These are phyloP conservation scores for Aaosphaeria arxii DNA, from an alignment of 2,329 filamentous ascomycete genomes.

Conservation along the genomic window DNA sequence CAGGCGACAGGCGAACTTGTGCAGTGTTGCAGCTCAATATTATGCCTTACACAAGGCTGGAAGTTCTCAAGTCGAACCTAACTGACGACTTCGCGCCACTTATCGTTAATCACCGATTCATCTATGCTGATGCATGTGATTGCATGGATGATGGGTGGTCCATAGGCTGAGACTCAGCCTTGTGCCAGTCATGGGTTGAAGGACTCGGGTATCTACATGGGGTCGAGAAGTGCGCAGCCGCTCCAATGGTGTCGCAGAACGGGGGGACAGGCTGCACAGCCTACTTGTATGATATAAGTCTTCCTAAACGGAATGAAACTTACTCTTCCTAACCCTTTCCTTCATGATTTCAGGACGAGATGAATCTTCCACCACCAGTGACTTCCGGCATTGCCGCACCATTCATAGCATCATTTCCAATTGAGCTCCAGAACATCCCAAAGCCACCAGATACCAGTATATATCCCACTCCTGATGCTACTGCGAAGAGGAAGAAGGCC, in stretches of 20 bases:
- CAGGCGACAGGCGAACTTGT: too few relatives aligned
- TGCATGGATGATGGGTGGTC: too few relatives aligned
- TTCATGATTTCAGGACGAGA: too few relatives aligned
- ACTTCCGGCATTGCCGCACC: background rate
- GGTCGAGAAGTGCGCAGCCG: background rate
- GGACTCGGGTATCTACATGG: background rate
- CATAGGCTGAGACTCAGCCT: background rate
- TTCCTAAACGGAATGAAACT: background rate
- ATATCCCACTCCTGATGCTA: background rate
- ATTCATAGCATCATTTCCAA: background rate
- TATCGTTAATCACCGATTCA: too few relatives aligned
- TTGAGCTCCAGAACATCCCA: background rate
- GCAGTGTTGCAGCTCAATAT: too few relatives aligned
- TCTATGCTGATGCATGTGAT: too few relatives aligned
- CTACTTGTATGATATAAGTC: background rate
- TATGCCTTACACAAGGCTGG: too few relatives aligned
- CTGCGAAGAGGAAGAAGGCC: conserved; percentile 1
- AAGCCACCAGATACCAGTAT: background rate
- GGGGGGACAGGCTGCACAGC: background rate
- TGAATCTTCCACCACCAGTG: background rate
- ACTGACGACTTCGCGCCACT: too few relatives aligned
- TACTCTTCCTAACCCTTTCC: background rate
- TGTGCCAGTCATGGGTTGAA: background rate
- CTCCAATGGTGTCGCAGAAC: background rate
- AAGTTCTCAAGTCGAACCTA: too few relatives aligned